Evolutionary conservation across 305 asterid species (phyloP), one percentile per base, ranked within the genome.

Genomic region (Fraxinus angustifolia): DNA sequence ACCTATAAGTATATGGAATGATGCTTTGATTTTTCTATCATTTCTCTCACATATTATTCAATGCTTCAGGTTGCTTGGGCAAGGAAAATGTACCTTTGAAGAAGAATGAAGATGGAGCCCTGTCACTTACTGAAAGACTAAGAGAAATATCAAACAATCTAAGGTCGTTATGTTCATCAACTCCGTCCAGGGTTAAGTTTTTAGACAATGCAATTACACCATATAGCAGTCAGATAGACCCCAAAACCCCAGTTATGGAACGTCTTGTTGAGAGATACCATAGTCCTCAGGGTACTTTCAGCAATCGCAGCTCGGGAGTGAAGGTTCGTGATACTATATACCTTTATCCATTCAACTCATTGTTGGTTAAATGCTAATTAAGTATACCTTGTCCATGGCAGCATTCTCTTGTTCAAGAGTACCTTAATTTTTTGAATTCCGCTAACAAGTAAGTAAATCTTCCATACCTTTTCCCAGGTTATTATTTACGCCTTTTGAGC

Each of bases 221-320:
- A 48, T 76, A 38, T 17, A 76, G 40, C 82, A 73, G 78, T 73
- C 90, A 84, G 83, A 77, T 75, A 26, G 96, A 93, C 78, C 97
- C 98, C 76, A 88, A 90, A 88, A 95, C 99, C 53, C 97, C 98
- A 8, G 73, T 50, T 16, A 6, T 71, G 81, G 88, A 86, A 76
- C 85, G 30, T 79, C 84, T 42, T 73, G 72, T 58, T 17, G 83
- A 88, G 80, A 88, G 87, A 83, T 84, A 81, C 78, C 77, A 80
- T 38, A 93, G 89, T 81, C 95, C 95, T 56, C 85, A 83, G 84
- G 88, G 83, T 70, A 82, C 87, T 78, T 87, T 93, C 74, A 84
- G 87, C 84, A 86, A 87, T 79, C 86, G 91, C 42, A 85, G 93
- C 83, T 82, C 93, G 17, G 89, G 91, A 35, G 78, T 90, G 84